Base-by-base conservation (phyloP, 352 stramenopile genomes). In the Globisporangium orthogonon region DNA sequence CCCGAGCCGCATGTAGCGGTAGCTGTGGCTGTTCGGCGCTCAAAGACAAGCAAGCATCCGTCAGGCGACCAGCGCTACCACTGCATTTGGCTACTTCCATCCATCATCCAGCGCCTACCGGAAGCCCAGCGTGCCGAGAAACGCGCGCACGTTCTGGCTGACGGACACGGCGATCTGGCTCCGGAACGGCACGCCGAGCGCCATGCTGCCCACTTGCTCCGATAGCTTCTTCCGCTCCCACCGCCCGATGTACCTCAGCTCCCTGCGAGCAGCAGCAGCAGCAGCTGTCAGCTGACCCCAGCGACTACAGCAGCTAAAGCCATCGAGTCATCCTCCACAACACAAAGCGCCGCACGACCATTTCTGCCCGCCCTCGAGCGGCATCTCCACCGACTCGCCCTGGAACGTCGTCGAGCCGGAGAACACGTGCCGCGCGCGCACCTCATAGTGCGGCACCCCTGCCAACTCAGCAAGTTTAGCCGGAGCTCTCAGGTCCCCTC, bases 171-270 rank as follows among this genome's bases (percentile, higher is more conserved):
- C 83, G 48, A 87, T 91, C 43, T 89, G 83, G 41, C 83, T 94
- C 40, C 83, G 83, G 64, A 89, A 94, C 33, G 83, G 80, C 37
- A 94, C 83, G 18, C 76, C 78, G 4, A 88, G 43, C 28, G 80
- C 76, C 41, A 74, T 67, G 30, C 64, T 78, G 17, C 74, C 72
- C 6, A 81, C 79, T 47, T 89, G 83, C 40, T 94, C 83, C 13
- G 81, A 90, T 74, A 91, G 82, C 47, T 94, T 94, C 59, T 94
- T 94, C 33, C 82, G 78, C 61, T 94, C 83, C 83, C 83, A 94
- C 33, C 83, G 78, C 4, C 83, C 83, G 52, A 94, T 87, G 66
- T 94, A 91, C 14, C 83, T 65, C 54, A 94, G 62, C 52, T 94
- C 83, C 83, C 80, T 91, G 52, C 44, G 7, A 28, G 41, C 41